Conservation (phyloP, 768 basidiomycete species). For the Boletus insuetus region DNA sequence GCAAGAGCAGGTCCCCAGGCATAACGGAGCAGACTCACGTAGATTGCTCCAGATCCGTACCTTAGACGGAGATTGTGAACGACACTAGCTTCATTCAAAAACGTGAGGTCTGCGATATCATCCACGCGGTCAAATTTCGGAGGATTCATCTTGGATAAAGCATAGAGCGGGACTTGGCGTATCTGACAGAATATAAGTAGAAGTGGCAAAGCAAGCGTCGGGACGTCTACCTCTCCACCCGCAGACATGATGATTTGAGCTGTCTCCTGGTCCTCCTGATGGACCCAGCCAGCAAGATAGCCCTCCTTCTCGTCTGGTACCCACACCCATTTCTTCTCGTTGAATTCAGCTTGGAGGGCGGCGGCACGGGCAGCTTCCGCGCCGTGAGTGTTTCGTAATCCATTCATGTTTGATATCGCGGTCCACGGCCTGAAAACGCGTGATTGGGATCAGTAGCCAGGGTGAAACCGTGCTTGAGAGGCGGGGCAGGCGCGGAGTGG, state of each 20-base stretch:
- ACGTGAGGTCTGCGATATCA: slow-evolving; percentile 97
- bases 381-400: slow-evolving; percentile 47
- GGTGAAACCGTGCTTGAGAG: background rate
- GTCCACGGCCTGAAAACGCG: slow-evolving; percentile 11
- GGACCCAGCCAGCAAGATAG: slow-evolving; percentile 93
- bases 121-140: slow-evolving; percentile 98
- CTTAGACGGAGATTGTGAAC: slow-evolving; percentile 95
- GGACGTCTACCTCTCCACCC: slow-evolving; percentile 67
- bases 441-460: background rate
- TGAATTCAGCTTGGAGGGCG: slow-evolving; percentile 92
- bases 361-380: slow-evolving; percentile 80
- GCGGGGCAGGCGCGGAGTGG: background rate
- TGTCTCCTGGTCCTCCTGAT: slow-evolving; percentile 78
- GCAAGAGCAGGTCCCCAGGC: slow-evolving; percentile 2
- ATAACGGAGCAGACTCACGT: slow-evolving; percentile 52
- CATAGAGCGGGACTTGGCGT: slow-evolving; percentile 70
- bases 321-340: slow-evolving; percentile 99
- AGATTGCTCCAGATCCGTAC: slow-evolving; percentile 89
- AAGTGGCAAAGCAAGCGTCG: background rate
- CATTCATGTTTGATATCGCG: slow-evolving; percentile 40
- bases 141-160: slow-evolving; percentile 94
- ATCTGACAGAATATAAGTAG: slow-evolving; percentile 39
- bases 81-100: slow-evolving; percentile 96
- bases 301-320: slow-evolving; percentile 90
- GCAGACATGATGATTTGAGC: slow-evolving; percentile 84